Evolutionary conservation across 1,139 yeast genomes (phyloP), one percentile per base, ranked within the genome.

Genomic region (Eremothecium cymbalariae): DNA sequence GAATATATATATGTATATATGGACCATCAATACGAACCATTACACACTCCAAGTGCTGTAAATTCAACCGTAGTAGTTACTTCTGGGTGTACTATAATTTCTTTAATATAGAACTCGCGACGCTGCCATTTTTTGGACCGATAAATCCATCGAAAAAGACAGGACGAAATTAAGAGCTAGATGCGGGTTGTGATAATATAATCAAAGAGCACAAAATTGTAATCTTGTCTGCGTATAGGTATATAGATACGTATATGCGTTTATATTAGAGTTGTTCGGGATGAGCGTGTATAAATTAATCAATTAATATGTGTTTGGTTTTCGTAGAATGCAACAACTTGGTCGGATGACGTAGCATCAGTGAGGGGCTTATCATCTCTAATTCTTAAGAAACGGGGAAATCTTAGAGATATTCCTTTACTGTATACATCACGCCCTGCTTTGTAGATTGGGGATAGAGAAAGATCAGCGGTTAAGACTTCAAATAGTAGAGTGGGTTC

Each of bases 381-480:
- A 11, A 83, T 65, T 41, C 94, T 68, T 3, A 90, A 57, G 44
- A 88, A 88, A 47, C 99, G 66, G 1, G 99, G 99, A 51, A 90
- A 90, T 50, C 99, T 67, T 40, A 90, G 64, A 1, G 95, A 84
- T 4, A 90, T 74, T 22, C 99, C 99, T 52, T 81, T 83, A 1
- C 90, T 95, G 42, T 78, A 72, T 38, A 73, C 73, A 22, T 71
- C 70, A 25, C 73, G 74, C 2, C 94, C 97, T 0, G 97, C 95
- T 51, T 85, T 86, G 58, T 90, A 90, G 8, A 86, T 67, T 0
- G 99, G 99, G 34, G 95, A 82, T 38, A 90, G 70, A 0, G 96
- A 85, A 35, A 90, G 67, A 60, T 90, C 98, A 0, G 99, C 99
- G 1, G 95, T 84, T 42, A 86, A 68, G 1, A 90, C 95, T 59